phyloP scores from a whole-genome alignment of 2,329 filamentous ascomycete genomes.

The Ceratocystis variospora region DNA sequence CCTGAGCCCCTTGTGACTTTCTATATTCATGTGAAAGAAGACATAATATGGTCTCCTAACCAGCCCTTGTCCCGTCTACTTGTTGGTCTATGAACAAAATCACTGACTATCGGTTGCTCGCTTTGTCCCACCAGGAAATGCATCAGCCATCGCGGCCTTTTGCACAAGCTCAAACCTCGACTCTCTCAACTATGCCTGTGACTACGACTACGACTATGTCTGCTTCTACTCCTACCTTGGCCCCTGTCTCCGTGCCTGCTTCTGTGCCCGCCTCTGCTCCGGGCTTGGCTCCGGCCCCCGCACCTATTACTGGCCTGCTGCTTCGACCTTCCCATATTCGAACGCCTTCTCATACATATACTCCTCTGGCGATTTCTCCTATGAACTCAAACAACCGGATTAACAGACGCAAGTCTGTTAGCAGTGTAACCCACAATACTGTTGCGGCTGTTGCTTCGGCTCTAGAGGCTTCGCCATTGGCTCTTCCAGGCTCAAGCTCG shows the following conservation, averaged over 20 bases:
- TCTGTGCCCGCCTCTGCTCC: background rate
- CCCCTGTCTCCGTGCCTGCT: slow-evolving; percentile 22
- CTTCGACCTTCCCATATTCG: slow-evolving; percentile 54
- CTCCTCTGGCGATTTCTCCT: slow-evolving; percentile 46
- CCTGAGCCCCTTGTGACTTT: background rate
- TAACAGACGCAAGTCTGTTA: slow-evolving; percentile 87
- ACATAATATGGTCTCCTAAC: background rate
- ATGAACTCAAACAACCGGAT: slow-evolving; percentile 74
- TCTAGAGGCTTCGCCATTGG: slow-evolving; percentile 28
- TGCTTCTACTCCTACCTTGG: slow-evolving; percentile 5
- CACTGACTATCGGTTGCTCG: slow-evolving; percentile 22
- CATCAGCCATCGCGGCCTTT: slow-evolving; percentile 49
- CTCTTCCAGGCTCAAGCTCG: slow-evolving; percentile 27
- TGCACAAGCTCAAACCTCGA: slow-evolving; percentile 13
- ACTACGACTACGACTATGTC: slow-evolving; percentile 26
- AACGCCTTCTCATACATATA: slow-evolving; percentile 65
- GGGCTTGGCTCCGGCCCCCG: background rate
- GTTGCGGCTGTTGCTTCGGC: slow-evolving; percentile 32
- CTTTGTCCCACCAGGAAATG: slow-evolving; percentile 40
- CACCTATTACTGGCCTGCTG: slow-evolving; percentile 39
- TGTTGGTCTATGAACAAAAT: slow-evolving; percentile 15
- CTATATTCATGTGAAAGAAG: background rate
- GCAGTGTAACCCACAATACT: slow-evolving; percentile 31
- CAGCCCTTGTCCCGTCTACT: background rate
- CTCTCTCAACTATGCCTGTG: slow-evolving; percentile 15